Evolutionary conservation across 179 eudicot genomes (phyloP), one percentile per base, ranked within the genome.

Genomic region (Sideroxylon spinosum): DNA sequence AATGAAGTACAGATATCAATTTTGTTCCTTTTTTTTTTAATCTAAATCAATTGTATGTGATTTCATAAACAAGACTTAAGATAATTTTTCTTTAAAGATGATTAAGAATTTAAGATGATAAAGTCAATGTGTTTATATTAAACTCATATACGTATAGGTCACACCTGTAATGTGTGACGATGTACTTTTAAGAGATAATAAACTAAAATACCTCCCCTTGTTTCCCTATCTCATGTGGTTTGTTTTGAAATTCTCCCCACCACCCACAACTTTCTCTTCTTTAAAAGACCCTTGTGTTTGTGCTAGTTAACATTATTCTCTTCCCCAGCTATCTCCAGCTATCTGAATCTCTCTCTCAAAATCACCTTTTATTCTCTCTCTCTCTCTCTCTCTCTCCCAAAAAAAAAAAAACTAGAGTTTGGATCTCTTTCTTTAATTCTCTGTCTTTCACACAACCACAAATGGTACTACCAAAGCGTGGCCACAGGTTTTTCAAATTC

Each of bases 401-500:
- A 52, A 52, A 37, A 37, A 37, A 37, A 37, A 37, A 37, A 1
- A 1, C 4, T 1, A 0, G 44, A 37, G 44, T 37, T 37, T 37
- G 44, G 44, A 37, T 37, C 44, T 37, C 3, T 37, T 0, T 37
- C 5, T 37, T 37, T 37, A 37, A 37, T 63, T 57, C 46, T 14
- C 8, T 2, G 12, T 37, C n/a, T 46, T 10, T 65, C 50, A 13
- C 26, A 74, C 4, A 32, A 66, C 79, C 69, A 63, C 80, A 79
- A 72, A 84, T 82, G 87, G 77, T 9, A 66, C 70, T 74, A 61
- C 81, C 80, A 76, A 83, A 79, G 26, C 82, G 78, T 48, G 81
- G 82, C 64, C 86, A 85, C 80, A 80, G 88, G 55, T 85, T 80
- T 64, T 85, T 85, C 80, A 85, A 85, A 61, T 85, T 85, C 76